Evolutionary conservation across 345 rosid species (phyloP), one percentile per base, ranked within the genome.

Genomic region (Citropsis articulata): DNA sequence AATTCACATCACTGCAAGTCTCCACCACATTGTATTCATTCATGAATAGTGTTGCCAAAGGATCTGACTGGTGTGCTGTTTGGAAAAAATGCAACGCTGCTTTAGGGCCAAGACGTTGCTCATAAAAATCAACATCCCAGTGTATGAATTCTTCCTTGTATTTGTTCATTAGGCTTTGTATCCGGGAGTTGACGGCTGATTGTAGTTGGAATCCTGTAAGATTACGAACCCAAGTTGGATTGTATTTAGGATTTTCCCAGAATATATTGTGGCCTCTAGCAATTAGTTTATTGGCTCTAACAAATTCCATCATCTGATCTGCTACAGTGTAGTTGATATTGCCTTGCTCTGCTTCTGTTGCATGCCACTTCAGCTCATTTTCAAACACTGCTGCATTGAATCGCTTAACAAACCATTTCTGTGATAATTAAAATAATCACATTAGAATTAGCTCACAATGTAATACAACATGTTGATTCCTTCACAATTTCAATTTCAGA

Each of bases 281-380:
- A 22, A 79, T 48, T 61, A 93, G 84, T 63, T 83, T 78, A 85
- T 87, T 90, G 8, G 89, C 88, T 74, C 93, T 77, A 9, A 92
- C 83, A 77, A 93, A 88, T 28, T 85, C 80, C 76, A 93, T 10
- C 94, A 93, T 89, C 75, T 84, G 77, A 66, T 95, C 96, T 13
- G 96, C 35, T 56, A 6, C 36, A n/a, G 90, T 87, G 86, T 95
- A 95, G 64, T 93, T 91, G 13, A 85, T 27, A 65, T 82, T 82
- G 61, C 97, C 99, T 76, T 86, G 90, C 27, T 83, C 73, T 0
- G 92, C 89, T 77, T 95, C 98, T n/a, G 95, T 93, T 2, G 94
- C 94, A 55, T 91, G 88, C 98, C 98, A 95, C 77, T 93, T 93
- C 5, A 93, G 91, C 71, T 95, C 98, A 75, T 93, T 92, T 82